A percentile compares a stretch with the other conserved stretches of the same genome.
These are phyloP conservation scores for Leccinum aurantiacum DNA, from an alignment of 768 basidiomycete genomes.

Conservation along the genomic window DNA sequence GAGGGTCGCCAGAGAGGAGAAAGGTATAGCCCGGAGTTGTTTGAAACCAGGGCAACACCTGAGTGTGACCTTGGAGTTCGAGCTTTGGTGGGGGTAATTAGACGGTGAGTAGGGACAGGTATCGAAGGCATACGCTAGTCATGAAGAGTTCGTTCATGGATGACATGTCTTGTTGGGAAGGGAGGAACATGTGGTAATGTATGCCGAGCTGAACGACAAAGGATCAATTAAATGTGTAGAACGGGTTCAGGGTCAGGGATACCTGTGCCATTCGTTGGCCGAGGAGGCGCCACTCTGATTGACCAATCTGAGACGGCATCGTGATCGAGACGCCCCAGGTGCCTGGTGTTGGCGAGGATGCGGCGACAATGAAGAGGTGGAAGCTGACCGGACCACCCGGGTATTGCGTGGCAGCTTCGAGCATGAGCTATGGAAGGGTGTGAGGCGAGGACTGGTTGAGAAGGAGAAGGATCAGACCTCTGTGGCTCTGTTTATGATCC, in stretches of 20 bases:
- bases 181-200: slow-evolving; percentile 59
- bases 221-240: slow-evolving; percentile 19
- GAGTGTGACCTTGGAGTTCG: slow-evolving; percentile 13
- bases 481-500: slow-evolving; percentile 43
- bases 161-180: no score
- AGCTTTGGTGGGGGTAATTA: no score
- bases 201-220: slow-evolving; percentile 45
- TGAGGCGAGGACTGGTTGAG: neutral
- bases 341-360: slow-evolving; percentile 43
- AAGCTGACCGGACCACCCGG: slow-evolving; percentile 33
- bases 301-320: slow-evolving; percentile 31
- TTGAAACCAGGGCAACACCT: slow-evolving; percentile 40
- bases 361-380: slow-evolving; percentile 51
- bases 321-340: slow-evolving; percentile 24
- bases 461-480: slow-evolving; percentile 39
- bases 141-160: slow-evolving; percentile 48
- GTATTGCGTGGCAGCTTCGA: slow-evolving; percentile 31
- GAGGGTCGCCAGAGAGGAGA: slow-evolving; percentile 43
- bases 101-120: neutral
- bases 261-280: slow-evolving; percentile 49
- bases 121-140: slow-evolving; percentile 37
- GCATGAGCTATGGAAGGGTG: slow-evolving; percentile 24
- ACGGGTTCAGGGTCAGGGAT: slow-evolving; percentile 9
- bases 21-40: slow-evolving; percentile 39
- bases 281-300: slow-evolving; percentile 42